These are phyloP conservation scores for Chaetomium olivaceum DNA, from an alignment of 2,329 filamentous ascomycete genomes.

Conservation along the genomic window DNA sequence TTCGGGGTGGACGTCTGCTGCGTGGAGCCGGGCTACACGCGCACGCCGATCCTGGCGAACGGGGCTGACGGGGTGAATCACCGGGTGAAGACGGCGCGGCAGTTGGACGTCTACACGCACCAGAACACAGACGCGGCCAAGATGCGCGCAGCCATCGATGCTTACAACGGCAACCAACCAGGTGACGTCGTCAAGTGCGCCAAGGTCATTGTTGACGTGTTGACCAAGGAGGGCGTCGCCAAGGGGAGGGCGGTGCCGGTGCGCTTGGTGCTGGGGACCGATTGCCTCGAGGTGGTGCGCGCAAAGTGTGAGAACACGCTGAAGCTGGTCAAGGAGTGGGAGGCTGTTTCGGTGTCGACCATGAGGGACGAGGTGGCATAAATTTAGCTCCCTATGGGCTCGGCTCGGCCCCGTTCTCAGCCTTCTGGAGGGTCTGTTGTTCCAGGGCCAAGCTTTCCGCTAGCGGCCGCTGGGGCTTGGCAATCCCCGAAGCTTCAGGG, in stretches of 20 bases:
- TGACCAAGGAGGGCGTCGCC: conserved; percentile 52
- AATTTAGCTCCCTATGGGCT: not conserved
- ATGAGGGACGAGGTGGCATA: conserved; percentile 12
- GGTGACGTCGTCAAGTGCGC: conserved; percentile 49
- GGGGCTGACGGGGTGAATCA: conserved; percentile 19
- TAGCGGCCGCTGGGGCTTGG: not conserved
- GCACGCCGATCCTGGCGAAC: conserved; percentile 39
- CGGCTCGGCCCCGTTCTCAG: not conserved
- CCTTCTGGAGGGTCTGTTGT: too few species aligned
- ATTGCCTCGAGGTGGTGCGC: conserved; percentile 46
- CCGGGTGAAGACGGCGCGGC: conserved; percentile 26
- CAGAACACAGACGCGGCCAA: conserved; percentile 20
- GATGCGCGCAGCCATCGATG: conserved; percentile 33
- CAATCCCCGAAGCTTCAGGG: not conserved
- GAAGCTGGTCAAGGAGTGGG: conserved; percentile 52
- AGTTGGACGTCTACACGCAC: conserved; percentile 24
- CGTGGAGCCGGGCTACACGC: conserved; percentile 44
- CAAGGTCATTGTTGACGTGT: conserved; percentile 46
- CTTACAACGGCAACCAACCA: conserved; percentile 44
- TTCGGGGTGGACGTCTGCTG: conserved; percentile 47
- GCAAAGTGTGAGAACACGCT: conserved; percentile 47
- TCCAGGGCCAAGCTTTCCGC: not conserved
- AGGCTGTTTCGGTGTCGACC: conserved; percentile 44
- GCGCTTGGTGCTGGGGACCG: conserved; percentile 56
- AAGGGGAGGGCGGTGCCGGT: conserved; percentile 52